Evolutionary conservation across 2,329 filamentous ascomycete genomes (phyloP), one percentile per base, ranked within the genome.

Genomic region (Apiospora hydei): DNA sequence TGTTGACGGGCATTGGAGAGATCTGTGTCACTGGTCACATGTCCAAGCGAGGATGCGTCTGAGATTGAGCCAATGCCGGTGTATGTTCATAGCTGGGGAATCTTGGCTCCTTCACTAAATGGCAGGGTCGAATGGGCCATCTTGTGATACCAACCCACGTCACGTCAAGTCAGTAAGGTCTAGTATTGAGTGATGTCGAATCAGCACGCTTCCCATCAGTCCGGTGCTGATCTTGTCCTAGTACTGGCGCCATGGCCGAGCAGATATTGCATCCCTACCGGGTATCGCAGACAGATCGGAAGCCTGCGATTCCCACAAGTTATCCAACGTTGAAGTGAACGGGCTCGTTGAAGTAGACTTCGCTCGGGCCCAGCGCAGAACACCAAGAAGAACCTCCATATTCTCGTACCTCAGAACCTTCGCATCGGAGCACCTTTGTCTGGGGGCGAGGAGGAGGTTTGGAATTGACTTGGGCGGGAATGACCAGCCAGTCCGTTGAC

Each of bases 81-180:
- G 57, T n/a, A 41, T 41, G 18, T 49, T 49, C 46, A 49, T 41
- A 64, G 30, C 57, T 64, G 57, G 57, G 34, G 57, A 14, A 41
- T 64, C 18, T 64, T 41, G 57, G 57, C 57, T 30, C 57, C 30
- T 41, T 64, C 34, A 21, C 57, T 34, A 64, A n/a, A 64, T 41
- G 8, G 34, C 57, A n/a, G 21, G 57, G 34, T 64, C 34, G 57
- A 64, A 64, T 41, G 34, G 57, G 57, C 57, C 57, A 18, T 64
- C 57, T 41, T n/a, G 57, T 34, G 57, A 64, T 64, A 64, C 57
- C 57, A 64, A 41, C 57, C 57, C 57, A 64, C 57, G 57, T 64
- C 57, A 64, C 57, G 57, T 64, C 57, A 64, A 64, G 21, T 34
- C 30, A 64, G 30, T 5, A 64, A n/a, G 57, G 57, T 64, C 57